Evolutionary conservation across 2,329 filamentous ascomycete species (phyloP).

Genomic region (Hyphodiscus sp.): DNA sequence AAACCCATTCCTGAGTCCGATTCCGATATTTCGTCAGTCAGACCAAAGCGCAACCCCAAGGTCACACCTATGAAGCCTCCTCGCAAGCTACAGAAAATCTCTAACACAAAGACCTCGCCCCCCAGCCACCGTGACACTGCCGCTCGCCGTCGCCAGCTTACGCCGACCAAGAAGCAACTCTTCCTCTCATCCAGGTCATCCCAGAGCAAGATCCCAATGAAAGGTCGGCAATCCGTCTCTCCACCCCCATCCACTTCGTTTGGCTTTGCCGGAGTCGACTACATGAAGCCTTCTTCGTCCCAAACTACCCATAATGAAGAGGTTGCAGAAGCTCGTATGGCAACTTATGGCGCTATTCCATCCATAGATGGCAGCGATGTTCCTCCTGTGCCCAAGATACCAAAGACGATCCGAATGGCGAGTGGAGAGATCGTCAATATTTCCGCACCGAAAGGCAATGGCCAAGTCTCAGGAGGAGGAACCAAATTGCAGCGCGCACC

Average conservation of each 20-base stretch:
- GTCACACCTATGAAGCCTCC: slow-evolving; percentile 6
- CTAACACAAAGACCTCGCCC: not conserved
- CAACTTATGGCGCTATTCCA: slow-evolving; percentile 6
- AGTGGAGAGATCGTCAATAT: slow-evolving; percentile 2
- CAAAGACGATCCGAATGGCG: slow-evolving; percentile 18
- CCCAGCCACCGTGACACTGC: not conserved
- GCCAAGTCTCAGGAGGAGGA: slow-evolving; percentile 2
- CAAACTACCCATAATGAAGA: not conserved
- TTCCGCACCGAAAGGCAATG: slow-evolving; percentile 1
- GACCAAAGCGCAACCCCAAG: slow-evolving; percentile 9
- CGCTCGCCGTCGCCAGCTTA: not conserved
- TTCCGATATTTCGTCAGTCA: not conserved
- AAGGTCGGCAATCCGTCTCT: slow-evolving; percentile 12
- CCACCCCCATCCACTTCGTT: slow-evolving; percentile 18
- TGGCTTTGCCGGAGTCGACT: slow-evolving; percentile 10
- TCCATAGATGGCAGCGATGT: slow-evolving; percentile 7
- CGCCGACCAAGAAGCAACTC: not conserved
- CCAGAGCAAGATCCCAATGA: slow-evolving; percentile 4
- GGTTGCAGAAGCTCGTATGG: not conserved
- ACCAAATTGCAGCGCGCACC: not conserved
- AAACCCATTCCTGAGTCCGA: slow-evolving; percentile 18
- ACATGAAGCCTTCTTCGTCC: slow-evolving; percentile 10
- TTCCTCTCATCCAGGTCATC: not conserved
- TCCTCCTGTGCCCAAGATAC: slow-evolving; percentile 23
- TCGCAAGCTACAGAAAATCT: slow-evolving; percentile 16